Evolutionary conservation across 1,139 yeast genomes (phyloP).

Genomic region (Nakaseomyces bracarensis): DNA sequence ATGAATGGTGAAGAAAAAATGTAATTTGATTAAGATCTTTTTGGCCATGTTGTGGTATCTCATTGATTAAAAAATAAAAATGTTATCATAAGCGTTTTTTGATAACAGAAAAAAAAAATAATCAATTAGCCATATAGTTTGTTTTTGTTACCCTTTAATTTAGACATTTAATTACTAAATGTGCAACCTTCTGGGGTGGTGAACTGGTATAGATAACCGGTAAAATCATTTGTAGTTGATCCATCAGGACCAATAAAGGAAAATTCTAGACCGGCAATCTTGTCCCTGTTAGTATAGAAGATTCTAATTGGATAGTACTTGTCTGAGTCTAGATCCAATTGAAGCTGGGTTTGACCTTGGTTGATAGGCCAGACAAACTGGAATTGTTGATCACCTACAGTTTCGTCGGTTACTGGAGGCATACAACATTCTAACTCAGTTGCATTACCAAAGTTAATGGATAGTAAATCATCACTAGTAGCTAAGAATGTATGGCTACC

Average conservation of each 20-base stretch:
- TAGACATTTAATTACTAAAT: too few relatives aligned
- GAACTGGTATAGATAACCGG: neutral
- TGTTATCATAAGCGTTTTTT: too few relatives aligned
- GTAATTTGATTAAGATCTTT: too few relatives aligned
- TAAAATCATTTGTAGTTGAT: neutral
- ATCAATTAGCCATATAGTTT: neutral
- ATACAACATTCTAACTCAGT: neutral
- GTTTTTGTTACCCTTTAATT: too few relatives aligned
- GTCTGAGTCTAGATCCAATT: neutral
- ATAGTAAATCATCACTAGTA: neutral
- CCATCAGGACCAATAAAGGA: neutral
- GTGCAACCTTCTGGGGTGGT: neutral
- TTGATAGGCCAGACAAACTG: neutral
- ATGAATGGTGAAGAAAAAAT: too few relatives aligned
- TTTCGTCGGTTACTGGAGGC: neutral
- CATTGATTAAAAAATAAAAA: too few relatives aligned
- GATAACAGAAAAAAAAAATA: neutral
- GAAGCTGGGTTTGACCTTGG: neutral
- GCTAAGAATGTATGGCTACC: neutral
- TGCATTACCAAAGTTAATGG: neutral
- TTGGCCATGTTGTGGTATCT: too few relatives aligned
- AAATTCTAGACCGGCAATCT: neutral
- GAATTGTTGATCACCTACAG: neutral
- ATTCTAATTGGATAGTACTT: constrained; percentile 2
- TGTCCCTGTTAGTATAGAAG: neutral